A percentile compares a stretch with the other conserved stretches of the same genome.
Evolutionary conservation across 306 rosid species (phyloP).

Genomic region (Glycine latifolia): DNA sequence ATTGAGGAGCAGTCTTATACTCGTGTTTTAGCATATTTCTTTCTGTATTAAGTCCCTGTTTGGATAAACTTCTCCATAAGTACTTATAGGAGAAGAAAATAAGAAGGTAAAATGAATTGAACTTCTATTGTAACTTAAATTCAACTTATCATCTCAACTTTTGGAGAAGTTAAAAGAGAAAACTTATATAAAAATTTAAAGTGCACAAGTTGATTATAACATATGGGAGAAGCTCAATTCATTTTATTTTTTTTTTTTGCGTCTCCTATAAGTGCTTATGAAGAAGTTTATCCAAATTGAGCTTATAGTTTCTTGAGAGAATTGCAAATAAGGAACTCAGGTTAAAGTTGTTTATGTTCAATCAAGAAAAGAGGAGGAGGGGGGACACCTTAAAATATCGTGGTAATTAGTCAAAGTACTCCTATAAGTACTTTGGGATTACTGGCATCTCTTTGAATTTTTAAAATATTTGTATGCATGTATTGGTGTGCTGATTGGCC

Average conservation of each 20-base stretch:
- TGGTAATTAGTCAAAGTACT: neutral
- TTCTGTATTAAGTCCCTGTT: neutral
- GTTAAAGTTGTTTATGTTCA: conserved; percentile 18
- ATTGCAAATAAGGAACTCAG: conserved; percentile 9
- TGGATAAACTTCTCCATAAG: neutral
- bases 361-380: neutral
- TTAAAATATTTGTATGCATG: neutral
- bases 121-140: neutral
- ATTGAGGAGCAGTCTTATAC: neutral
- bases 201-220: neutral
- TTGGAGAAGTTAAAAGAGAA: neutral
- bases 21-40: conserved; percentile 4
- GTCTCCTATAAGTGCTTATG: neutral
- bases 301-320: neutral
- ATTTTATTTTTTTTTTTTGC: neutral
- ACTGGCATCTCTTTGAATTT: neutral
- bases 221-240: neutral
- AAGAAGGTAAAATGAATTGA: neutral
- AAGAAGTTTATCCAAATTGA: neutral
- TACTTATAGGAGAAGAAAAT: neutral
- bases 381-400: neutral
- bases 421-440: neutral
- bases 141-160: neutral
- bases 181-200: neutral
- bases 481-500: neutral